Percentiles rank a stretch among this genome's conserved stretches.
phyloP scores from a whole-genome alignment of 2,329 filamentous ascomycete species.

The Dactylellina haptotyla region DNA sequence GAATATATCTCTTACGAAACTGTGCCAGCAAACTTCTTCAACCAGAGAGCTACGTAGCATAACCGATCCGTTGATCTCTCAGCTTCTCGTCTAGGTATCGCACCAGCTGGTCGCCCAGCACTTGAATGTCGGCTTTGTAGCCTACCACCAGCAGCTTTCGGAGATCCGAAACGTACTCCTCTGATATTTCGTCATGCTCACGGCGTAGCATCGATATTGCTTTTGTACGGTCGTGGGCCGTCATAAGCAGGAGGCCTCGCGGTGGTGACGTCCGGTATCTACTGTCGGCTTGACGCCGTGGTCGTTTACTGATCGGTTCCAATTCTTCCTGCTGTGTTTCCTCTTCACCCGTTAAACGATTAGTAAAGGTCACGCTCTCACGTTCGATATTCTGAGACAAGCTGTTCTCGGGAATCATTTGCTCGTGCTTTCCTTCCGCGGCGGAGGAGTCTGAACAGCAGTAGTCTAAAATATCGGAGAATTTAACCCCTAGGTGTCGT shows the following conservation, averaged over 20 bases:
- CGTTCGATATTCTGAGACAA: too few species aligned
- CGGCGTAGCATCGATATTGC: constrained; percentile 46
- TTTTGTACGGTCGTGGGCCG: constrained; percentile 41
- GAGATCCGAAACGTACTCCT: constrained; percentile 31
- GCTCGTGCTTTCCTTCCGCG: too few species aligned
- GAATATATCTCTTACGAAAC: constrained; percentile 17
- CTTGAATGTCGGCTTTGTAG: constrained; percentile 54
- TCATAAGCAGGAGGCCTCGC: too few species aligned
- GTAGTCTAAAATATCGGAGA: constrained; percentile 41
- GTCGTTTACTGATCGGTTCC: too few species aligned
- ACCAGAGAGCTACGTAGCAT: constrained; percentile 1
- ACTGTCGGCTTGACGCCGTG: too few species aligned
- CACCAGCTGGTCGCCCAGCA: constrained; percentile 42
- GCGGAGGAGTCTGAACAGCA: constrained; percentile 1
- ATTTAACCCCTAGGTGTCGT: constrained; percentile 36
- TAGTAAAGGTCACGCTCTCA: too few species aligned
- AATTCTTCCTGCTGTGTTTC: too few species aligned
- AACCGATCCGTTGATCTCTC: constrained; percentile 8
- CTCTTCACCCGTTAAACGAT: too few species aligned
- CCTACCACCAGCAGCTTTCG: constrained; percentile 38
- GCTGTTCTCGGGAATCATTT: too few species aligned
- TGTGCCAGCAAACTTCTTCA: too few species aligned
- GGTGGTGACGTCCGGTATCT: too few species aligned
- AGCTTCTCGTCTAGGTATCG: constrained; percentile 51
- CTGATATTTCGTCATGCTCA: neutral